phyloP scores from a whole-genome alignment of 257 asterid genomes.

The Ballota nigra region DNA sequence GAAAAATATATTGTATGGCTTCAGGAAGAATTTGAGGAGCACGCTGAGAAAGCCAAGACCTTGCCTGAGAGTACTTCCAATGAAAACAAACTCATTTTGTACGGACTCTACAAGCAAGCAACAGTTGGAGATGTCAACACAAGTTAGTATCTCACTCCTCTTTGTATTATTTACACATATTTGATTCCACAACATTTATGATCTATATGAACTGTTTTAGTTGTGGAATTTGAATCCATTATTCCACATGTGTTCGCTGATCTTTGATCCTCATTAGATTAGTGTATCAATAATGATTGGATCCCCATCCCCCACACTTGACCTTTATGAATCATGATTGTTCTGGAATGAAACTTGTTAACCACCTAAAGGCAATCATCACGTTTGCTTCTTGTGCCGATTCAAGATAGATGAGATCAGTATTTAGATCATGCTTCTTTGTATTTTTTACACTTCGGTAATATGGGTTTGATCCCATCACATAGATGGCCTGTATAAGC shows the following conservation, averaged over 20 bases:
- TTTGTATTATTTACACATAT: neutral
- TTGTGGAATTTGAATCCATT: neutral
- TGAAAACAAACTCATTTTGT: slow-evolving; percentile 69
- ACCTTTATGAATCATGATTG: neutral
- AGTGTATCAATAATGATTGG: neutral
- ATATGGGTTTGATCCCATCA: neutral
- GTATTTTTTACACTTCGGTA: neutral
- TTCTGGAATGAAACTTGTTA: neutral
- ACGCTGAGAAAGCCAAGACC: slow-evolving; percentile 86
- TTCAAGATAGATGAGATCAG: neutral
- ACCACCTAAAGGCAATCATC: neutral
- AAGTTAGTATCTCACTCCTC: slow-evolving; percentile 37
- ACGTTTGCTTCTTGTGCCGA: neutral
- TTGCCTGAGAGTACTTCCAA: slow-evolving; percentile 71
- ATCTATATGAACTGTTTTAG: neutral
- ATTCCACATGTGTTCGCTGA: neutral
- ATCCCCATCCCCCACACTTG: neutral
- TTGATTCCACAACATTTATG: neutral
- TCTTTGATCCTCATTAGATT: neutral
- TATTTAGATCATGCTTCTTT: neutral
- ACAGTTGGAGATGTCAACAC: slow-evolving; percentile 79
- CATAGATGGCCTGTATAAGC: neutral
- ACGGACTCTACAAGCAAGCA: slow-evolving; percentile 87
- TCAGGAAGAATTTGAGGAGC: slow-evolving; percentile 90
- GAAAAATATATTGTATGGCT: neutral